Base-by-base conservation (phyloP, 2,329 filamentous ascomycete genomes). In the Aspergillus pseudoglaucus region DNA sequence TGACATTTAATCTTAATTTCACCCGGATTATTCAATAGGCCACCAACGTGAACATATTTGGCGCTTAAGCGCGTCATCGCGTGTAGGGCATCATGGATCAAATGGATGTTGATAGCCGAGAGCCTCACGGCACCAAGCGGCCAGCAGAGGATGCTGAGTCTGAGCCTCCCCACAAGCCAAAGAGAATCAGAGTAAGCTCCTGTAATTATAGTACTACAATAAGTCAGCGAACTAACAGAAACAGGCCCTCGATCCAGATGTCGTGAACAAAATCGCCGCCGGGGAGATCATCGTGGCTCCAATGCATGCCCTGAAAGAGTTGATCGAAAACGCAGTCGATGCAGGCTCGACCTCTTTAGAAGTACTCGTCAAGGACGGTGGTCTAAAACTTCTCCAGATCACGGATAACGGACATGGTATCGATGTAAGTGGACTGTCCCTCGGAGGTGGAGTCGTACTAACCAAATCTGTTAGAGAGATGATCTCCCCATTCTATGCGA, bases 201-300 rank as follows among this genome's bases (percentile, higher is more conserved):
- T 14, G n/a, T 14, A 27, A 10, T 44, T 25, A 37, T 42, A n/a
- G n/a, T n/a, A n/a, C n/a, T n/a, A n/a, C n/a, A n/a, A n/a, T n/a
- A n/a, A n/a, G n/a, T n/a, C n/a, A n/a, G n/a, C n/a, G n/a, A n/a
- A n/a, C n/a, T n/a, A n/a, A n/a, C 18, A 23, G 35, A n/a, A 15
- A 42, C 69, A 95, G 84, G 87, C 91, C 12, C 79, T 98, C 22
- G 88, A 95, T 61, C 84, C 87, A 53, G 86, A 93, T 72, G 93
- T 98, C 18, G 87, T 98, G 56, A 98, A 97, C 75, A 98, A 97
- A 68, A 98, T 98, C 57, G 93, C 93, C 1, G 93, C 93, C 0
- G 93, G 93, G 17, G 93, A 98, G 68, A 98, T 98, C 60, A 98
- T 98, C 51, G 90, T 98, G 43, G 91, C 93, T 2, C 94, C 93